A percentile compares a stretch with the other conserved stretches of the same genome.
Evolutionary conservation across 2,329 filamentous ascomycete species (phyloP).

Genomic region (Albifimbria verrucaria): DNA sequence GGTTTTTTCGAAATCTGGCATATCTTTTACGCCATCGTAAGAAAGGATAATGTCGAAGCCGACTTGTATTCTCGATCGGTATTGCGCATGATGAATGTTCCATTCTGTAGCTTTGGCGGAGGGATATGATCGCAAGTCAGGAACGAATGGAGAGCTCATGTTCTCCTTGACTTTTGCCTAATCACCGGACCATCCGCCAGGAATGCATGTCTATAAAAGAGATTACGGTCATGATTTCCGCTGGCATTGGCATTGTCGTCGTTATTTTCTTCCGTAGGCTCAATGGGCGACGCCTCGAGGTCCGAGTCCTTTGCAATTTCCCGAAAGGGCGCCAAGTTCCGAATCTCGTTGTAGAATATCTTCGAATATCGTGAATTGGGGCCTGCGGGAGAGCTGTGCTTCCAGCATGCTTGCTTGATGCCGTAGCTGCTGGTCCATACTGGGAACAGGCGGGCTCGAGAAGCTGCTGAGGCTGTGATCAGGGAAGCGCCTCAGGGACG

Average conservation of each 20-base stretch:
- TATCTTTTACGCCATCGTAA: constrained; percentile 19
- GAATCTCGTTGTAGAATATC: too few species aligned
- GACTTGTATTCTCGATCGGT: background rate
- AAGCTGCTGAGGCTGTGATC: constrained; percentile 14
- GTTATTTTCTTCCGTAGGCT: too few species aligned
- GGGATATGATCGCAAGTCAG: constrained; percentile 4
- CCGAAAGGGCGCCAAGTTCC: too few species aligned
- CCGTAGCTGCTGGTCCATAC: too few species aligned
- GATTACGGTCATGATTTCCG: background rate
- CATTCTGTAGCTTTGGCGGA: background rate
- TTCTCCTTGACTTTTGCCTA: background rate
- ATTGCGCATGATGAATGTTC: background rate
- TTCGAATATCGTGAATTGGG: too few species aligned
- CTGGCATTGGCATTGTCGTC: too few species aligned
- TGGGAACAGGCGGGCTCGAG: too few species aligned
- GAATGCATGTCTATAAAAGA: background rate
- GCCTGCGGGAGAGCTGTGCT: too few species aligned
- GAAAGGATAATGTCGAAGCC: constrained; percentile 20
- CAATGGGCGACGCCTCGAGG: too few species aligned
- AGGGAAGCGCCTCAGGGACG: constrained; percentile 16
- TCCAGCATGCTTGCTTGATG: too few species aligned
- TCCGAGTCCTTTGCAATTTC: too few species aligned
- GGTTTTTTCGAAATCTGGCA: constrained; percentile 37
- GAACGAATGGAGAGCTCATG: constrained; percentile 8
- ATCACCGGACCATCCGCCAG: background rate